Base-by-base conservation (phyloP, 768 basidiomycete genomes). In the Mycena rosella region DNA sequence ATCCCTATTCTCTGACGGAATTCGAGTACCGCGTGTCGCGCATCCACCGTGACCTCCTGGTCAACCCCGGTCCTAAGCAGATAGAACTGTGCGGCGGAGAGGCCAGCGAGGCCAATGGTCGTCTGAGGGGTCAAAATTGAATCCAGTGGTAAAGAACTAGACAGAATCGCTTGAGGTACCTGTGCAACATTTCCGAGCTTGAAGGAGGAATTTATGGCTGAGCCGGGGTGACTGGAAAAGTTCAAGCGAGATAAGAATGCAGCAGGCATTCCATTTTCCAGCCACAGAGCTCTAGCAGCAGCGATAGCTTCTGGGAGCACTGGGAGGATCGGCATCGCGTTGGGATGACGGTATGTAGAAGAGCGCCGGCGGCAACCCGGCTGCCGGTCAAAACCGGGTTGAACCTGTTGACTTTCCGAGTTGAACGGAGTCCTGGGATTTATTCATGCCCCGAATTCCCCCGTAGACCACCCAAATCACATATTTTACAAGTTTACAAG, bases 11-110 rank as follows among this genome's bases (percentile, higher is more conserved):
- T 45, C 67, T 63, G 51, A 87, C 88, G 84, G 72, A 86, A 89
- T 45, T 86, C 84, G 24, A 89, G 78, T 11, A 81, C 80, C 6
- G 89, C 88, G 74, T 90, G 88, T 26, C 88, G 78, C 10, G 85
- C 86, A 63, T 88, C 81, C 0, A 90, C 86, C 6, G 75, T 70
- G 1, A 90, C 88, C 18, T 79, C 77, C 72, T 87, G 87, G 61
- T 80, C 74, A 1, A 80, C 63, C 0, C 85, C 83, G 1, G 86
- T 86, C 47, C 84, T 76, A 20, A 88, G 74, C 24, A 74, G 73
- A 72, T 88, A 80, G 20, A 90, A 77, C 52, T 86, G 78, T 18
- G 87, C 85, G 5, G 88, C 84, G 26, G 87, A 83, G 2, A 90
- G 78, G 5, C 83, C 88, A 4, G 87, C 78, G 0, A 88, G 79